Percentiles rank a stretch among this genome's conserved stretches.
Conservation (phyloP, 495 filamentous ascomycete species). For the Corynascus novoguineensis region DNA sequence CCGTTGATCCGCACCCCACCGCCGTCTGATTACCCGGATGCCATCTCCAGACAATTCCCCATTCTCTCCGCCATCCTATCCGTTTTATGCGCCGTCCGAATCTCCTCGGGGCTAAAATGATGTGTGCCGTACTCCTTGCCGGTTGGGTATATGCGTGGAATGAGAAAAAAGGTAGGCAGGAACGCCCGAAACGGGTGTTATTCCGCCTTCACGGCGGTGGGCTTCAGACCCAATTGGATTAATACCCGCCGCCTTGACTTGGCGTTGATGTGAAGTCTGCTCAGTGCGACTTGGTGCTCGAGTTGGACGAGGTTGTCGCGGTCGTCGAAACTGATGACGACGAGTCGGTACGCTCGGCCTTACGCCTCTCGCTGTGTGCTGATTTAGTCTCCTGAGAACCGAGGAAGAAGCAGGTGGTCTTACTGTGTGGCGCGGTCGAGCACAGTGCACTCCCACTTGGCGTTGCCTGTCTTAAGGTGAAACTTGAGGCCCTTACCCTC, state of each 20-base stretch:
- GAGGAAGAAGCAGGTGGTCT: conserved; percentile 5
- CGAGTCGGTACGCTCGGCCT: conserved; percentile 17
- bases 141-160: conserved; percentile 12
- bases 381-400: conserved; percentile 6
- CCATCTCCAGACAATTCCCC: not conserved
- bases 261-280: not conserved
- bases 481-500: conserved; percentile 37
- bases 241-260: not conserved
- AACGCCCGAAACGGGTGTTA: not conserved
- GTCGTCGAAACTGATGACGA: conserved; percentile 25
- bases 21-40: not conserved
- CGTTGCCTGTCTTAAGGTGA: conserved; percentile 37
- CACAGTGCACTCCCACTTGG: conserved; percentile 38
- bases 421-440: conserved; percentile 42
- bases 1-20: not conserved
- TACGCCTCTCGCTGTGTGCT: conserved; percentile 33
- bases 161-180: not conserved
- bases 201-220: not conserved
- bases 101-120: conserved; percentile 2
- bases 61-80: not conserved
- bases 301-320: conserved; percentile 26
- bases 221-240: not conserved
- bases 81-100: conserved; percentile 1
- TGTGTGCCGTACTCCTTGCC: conserved; percentile 1
- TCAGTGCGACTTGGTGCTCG: conserved; percentile 25